Evolutionary conservation across 2,329 filamentous ascomycete genomes (phyloP).

Genomic region (Fusarium compactum): DNA sequence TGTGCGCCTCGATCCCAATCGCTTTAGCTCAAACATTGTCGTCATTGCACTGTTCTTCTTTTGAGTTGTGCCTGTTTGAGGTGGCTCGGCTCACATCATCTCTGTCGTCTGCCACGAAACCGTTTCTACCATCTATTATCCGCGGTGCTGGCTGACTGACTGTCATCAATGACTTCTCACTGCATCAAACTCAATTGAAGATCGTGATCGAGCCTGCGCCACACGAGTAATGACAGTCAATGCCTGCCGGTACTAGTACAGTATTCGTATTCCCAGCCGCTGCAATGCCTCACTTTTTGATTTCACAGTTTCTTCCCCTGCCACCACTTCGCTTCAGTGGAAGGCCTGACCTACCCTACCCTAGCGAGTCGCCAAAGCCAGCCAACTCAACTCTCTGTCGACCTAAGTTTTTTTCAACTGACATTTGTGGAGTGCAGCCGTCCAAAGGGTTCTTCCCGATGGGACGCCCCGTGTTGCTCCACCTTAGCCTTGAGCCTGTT

Average conservation of each 20-base stretch:
- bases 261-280: conserved; percentile 22
- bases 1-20: conserved; percentile 22
- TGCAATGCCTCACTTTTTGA: conserved; percentile 25
- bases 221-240: conserved; percentile 22
- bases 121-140: conserved; percentile 8
- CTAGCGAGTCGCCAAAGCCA: conserved; percentile 6
- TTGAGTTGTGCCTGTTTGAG: conserved; percentile 7
- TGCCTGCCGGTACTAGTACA: conserved; percentile 4
- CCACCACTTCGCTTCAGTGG: conserved; percentile 26
- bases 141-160: neutral
- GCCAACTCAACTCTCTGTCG: conserved; percentile 13
- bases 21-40: conserved; percentile 34
- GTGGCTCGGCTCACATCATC: conserved; percentile 29
- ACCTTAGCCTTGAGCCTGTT: conserved; percentile 37
- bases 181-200: conserved; percentile 14
- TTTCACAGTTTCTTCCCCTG: conserved; percentile 20
- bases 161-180: conserved; percentile 6
- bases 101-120: conserved; percentile 12
- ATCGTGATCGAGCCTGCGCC: conserved; percentile 25
- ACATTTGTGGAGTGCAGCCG: conserved; percentile 44
- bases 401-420: conserved; percentile 30
- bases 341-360: conserved; percentile 17
- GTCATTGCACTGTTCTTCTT: conserved; percentile 22
- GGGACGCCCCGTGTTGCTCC: conserved; percentile 44
- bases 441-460: conserved; percentile 48